Base-by-base conservation (phyloP, 2,329 filamentous ascomycete genomes). In the Cyphellophora attinorum region DNA sequence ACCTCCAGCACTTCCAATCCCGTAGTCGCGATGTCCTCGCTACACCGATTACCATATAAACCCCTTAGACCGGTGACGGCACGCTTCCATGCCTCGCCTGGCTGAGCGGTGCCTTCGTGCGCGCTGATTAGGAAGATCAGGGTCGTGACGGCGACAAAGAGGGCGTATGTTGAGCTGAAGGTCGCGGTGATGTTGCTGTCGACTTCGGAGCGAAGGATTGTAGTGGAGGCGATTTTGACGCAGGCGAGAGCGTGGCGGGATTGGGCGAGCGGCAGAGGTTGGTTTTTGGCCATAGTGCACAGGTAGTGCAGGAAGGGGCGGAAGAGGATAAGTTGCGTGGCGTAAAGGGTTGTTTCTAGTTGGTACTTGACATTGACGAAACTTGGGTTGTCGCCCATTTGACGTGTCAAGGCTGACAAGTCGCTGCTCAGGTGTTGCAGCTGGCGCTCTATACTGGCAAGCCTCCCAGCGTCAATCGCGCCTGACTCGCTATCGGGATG, bases 251-350 rank as follows among this genome's bases (percentile, higher is more conserved):
- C 44, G 31, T 42, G 42, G 17, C 42, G 40, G 5, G 44, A 47
- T 27, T 83, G 79, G 0, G 70, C 74, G 12, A 81, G 60, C 2
- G 79, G 78, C 4, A 84, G 63, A 30, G 63, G 65, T 11, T 79
- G 79, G 47, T 79, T 74, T 12, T 14, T 17, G 29, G 88, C 84
- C 32, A 96, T 40, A 11, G 34, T 36, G 11, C 42, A 34, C 12
- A 47, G 36, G 25, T 47, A 47, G 27, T 45, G 44, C 17, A 47
- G 31, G 16, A 47, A 44, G n/a, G 44, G 44, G 13, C 35, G 37
- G 27, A 40, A 45, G 6, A 45, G 30, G 15, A 40, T 23, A 18
- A 47, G 33, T 19, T 47, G 44, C 17, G 40, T 33, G 21, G 40
- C 37, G 21, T 40, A 40, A 19, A 39, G 41, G 6, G 38, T 31